A percentile compares a stretch with the other conserved stretches of the same genome.
Conservation (phyloP, 2,329 filamentous ascomycete species). For the Lasiodiplodia theobromae region DNA sequence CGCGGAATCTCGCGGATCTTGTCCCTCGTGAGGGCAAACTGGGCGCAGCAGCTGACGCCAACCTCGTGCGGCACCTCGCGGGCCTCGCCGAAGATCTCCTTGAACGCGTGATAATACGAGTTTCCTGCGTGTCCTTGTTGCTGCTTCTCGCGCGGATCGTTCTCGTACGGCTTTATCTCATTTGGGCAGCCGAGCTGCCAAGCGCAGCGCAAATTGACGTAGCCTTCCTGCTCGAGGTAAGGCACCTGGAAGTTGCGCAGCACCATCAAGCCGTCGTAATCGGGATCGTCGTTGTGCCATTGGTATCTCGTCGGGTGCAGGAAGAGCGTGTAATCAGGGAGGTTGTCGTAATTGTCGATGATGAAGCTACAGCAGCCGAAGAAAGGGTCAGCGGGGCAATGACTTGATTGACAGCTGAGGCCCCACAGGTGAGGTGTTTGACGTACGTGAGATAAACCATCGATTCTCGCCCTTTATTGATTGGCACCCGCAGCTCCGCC, state of each 20-base stretch:
- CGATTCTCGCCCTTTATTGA: constrained; percentile 57
- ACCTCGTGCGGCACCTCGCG: constrained; percentile 51
- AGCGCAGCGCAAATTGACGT: constrained; percentile 62
- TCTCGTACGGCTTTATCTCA: constrained; percentile 56
- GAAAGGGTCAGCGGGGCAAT: constrained; percentile 1
- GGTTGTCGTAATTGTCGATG: constrained; percentile 48
- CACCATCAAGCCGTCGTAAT: constrained; percentile 59
- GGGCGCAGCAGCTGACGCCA: constrained; percentile 62
- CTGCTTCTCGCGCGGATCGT: constrained; percentile 48
- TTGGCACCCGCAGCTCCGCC: constrained; percentile 51
- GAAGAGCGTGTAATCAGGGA: constrained; percentile 52
- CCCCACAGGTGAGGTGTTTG: too few relatives aligned
- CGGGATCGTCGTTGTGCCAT: constrained; percentile 61
- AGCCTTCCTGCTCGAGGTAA: constrained; percentile 58
- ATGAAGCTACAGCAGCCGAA: constrained; percentile 44
- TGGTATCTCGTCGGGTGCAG: constrained; percentile 53
- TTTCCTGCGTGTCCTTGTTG: constrained; percentile 56
- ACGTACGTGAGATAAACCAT: constrained; percentile 59
- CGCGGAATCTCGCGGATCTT: constrained; percentile 55
- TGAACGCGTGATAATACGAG: constrained; percentile 58
- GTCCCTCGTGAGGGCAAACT: constrained; percentile 60
- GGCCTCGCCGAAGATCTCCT: constrained; percentile 54
- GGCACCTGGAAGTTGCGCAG: constrained; percentile 57
- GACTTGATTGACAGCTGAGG: not conserved
- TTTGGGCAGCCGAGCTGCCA: constrained; percentile 61